A percentile compares a stretch with the other conserved stretches of the same genome.
phyloP scores from a whole-genome alignment of 306 rosid genomes.

The Mucuna pruriens region DNA sequence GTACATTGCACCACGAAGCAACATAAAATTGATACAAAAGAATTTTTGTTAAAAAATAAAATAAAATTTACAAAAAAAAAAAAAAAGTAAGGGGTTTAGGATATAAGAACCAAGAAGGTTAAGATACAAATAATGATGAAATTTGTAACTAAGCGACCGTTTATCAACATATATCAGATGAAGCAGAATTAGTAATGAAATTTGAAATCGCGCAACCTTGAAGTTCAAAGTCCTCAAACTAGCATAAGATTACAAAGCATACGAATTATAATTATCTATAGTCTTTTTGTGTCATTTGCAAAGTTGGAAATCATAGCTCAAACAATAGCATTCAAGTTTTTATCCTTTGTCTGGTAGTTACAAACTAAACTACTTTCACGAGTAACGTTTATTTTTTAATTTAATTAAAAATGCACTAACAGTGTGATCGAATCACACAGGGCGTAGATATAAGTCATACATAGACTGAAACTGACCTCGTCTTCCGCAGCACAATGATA shows the following conservation, averaged over 20 bases:
- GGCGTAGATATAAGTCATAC: background rate
- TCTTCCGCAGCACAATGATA: conserved; percentile 87
- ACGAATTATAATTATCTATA: background rate
- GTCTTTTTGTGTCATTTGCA: background rate
- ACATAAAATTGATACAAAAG: background rate
- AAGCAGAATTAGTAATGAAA: background rate
- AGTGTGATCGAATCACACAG: too few relatives aligned
- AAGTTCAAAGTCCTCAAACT: conserved; percentile 8
- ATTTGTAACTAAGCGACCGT: background rate
- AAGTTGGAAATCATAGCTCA: background rate
- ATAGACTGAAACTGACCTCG: conserved; percentile 55
- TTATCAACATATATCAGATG: conserved; percentile 2
- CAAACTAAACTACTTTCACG: background rate
- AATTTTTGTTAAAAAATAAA: background rate
- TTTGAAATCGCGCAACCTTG: background rate
- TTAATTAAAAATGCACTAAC: too few relatives aligned
- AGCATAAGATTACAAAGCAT: background rate
- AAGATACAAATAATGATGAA: background rate
- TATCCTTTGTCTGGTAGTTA: background rate
- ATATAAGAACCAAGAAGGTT: background rate
- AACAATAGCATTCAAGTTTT: background rate
- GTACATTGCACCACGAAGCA: background rate
- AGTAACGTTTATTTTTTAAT: background rate
- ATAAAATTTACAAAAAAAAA: background rate
- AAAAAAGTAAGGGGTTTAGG: too few relatives aligned